Percentiles rank a stretch among this genome's conserved stretches.
Conservation (phyloP, 805 yeast genomes). For the Lipomyces spencermartinsiae region DNA sequence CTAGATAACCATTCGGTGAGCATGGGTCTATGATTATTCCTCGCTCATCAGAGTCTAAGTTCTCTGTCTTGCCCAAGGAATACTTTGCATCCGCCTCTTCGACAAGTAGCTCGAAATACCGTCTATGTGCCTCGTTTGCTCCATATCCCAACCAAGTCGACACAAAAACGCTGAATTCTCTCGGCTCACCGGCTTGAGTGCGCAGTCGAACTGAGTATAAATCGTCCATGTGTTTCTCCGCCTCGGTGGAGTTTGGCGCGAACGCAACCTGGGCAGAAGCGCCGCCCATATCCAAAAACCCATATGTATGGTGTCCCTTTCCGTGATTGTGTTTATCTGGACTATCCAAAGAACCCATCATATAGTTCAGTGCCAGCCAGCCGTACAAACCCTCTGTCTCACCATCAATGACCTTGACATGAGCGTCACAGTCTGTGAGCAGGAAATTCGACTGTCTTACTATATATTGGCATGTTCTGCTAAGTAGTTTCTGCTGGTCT, state of each 20-base stretch:
- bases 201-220: slow-evolving; percentile 69
- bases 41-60: neutral
- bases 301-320: slow-evolving; percentile 64
- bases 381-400: slow-evolving; percentile 95
- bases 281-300: slow-evolving; percentile 99
- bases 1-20: slow-evolving; percentile 50
- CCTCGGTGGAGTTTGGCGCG: slow-evolving; percentile 72
- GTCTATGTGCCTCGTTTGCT: slow-evolving; percentile 86
- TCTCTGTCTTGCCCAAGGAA: slow-evolving; percentile 29
- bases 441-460: slow-evolving; percentile 61
- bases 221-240: slow-evolving; percentile 72
- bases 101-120: slow-evolving; percentile 58
- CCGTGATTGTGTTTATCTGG: slow-evolving; percentile 43
- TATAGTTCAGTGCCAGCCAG: slow-evolving; percentile 90
- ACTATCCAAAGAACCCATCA: slow-evolving; percentile 67
- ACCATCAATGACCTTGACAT: slow-evolving; percentile 89
- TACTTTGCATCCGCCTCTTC: slow-evolving; percentile 10
- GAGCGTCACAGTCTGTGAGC: slow-evolving; percentile 65
- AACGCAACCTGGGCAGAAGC: slow-evolving; percentile 97
- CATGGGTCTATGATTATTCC: slow-evolving; percentile 47
- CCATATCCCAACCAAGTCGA: slow-evolving; percentile 98
- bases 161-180: slow-evolving; percentile 86
- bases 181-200: slow-evolving; percentile 70
- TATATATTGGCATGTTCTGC: slow-evolving; percentile 65
- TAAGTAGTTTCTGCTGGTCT: slow-evolving; percentile 60